A percentile compares a stretch with the other conserved stretches of the same genome.
These are phyloP conservation scores for Groenewaldozyma sp. DNA, from an alignment of 1,139 yeast genomes.

Conservation along the genomic window DNA sequence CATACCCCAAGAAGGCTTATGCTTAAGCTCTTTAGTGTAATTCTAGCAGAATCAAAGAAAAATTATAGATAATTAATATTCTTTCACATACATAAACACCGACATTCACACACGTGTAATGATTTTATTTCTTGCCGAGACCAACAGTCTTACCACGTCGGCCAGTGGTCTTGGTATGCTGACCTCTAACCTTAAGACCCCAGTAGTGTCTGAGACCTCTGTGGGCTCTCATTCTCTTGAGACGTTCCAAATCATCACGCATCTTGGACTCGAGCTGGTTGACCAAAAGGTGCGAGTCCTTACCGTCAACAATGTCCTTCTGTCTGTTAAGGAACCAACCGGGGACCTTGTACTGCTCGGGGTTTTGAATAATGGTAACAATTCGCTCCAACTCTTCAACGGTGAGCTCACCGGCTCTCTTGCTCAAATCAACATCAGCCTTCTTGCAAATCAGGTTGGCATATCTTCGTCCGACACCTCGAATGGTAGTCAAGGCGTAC, in stretches of 20 bases:
- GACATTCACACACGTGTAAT: not conserved
- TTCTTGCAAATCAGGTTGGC: constrained; percentile 99
- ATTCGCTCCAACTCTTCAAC: constrained; percentile 99
- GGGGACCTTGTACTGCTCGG: constrained; percentile 98
- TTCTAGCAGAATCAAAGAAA: not conserved
- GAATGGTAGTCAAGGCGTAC: constrained; percentile 99
- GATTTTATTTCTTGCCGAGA: constrained; percentile 30
- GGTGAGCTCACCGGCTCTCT: constrained; percentile 99
- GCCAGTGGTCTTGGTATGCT: constrained; percentile 99
- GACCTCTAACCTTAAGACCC: constrained; percentile 94
- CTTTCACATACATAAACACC: no score
- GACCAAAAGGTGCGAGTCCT: constrained; percentile 98
- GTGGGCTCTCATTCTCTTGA: constrained; percentile 99
- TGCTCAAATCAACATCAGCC: constrained; percentile 97
- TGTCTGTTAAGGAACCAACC: constrained; percentile 99
- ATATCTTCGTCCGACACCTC: constrained; percentile 99
- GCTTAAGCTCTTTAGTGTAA: constrained; percentile 5
- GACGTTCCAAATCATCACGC: constrained; percentile 99
- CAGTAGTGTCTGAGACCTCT: constrained; percentile 99
- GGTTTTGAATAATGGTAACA: constrained; percentile 99
- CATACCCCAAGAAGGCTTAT: constrained; percentile 64
- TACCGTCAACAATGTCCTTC: constrained; percentile 97
- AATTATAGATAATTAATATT: not conserved
- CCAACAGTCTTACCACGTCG: constrained; percentile 65
- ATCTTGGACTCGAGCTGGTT: constrained; percentile 98